A percentile compares a stretch with the other conserved stretches of the same genome.
Evolutionary conservation across 805 yeast genomes (phyloP).

Genomic region (Starmerella asiatica): DNA sequence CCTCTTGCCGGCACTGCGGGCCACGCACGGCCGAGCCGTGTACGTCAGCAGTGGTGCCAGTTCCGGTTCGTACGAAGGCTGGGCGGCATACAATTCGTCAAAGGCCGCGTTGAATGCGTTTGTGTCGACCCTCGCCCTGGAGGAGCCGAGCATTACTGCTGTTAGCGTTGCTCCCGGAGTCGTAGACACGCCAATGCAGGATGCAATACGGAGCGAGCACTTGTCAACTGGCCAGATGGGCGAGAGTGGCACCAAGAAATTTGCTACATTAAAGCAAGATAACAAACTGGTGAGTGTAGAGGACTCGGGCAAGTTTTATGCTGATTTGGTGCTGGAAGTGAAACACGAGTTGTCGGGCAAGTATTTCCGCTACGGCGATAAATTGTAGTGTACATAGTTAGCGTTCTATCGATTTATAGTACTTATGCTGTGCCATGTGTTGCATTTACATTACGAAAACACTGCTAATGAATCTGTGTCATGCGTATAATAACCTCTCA

Average conservation of each 20-base stretch:
- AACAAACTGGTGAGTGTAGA: conserved; percentile 51
- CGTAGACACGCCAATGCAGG: conserved; percentile 84
- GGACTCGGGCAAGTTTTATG: conserved; percentile 59
- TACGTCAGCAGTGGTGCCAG: conserved; percentile 88
- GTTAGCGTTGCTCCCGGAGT: conserved; percentile 88
- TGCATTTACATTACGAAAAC: too few species aligned
- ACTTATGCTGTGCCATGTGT: too few species aligned
- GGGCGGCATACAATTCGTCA: conserved; percentile 87
- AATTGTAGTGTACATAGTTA: background rate
- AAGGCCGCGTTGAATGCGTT: conserved; percentile 84
- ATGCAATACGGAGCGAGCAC: conserved; percentile 50
- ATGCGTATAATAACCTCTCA: too few species aligned
- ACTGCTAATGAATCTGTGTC: too few species aligned
- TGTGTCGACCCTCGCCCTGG: conserved; percentile 50
- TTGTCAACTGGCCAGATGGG: conserved; percentile 45
- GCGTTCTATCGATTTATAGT: too few species aligned
- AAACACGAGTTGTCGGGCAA: conserved; percentile 47
- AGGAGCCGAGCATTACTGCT: conserved; percentile 46
- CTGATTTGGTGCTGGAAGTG: conserved; percentile 55
- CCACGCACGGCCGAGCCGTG: conserved; percentile 49
- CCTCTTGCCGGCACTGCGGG: conserved; percentile 38
- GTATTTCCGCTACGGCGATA: conserved; percentile 40
- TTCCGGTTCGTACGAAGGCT: conserved; percentile 45
- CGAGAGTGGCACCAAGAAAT: conserved; percentile 43
- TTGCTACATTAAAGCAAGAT: conserved; percentile 46